A percentile compares a stretch with the other conserved stretches of the same genome.
Evolutionary conservation across 345 rosid genomes (phyloP).

Genomic region (Populus alba): DNA sequence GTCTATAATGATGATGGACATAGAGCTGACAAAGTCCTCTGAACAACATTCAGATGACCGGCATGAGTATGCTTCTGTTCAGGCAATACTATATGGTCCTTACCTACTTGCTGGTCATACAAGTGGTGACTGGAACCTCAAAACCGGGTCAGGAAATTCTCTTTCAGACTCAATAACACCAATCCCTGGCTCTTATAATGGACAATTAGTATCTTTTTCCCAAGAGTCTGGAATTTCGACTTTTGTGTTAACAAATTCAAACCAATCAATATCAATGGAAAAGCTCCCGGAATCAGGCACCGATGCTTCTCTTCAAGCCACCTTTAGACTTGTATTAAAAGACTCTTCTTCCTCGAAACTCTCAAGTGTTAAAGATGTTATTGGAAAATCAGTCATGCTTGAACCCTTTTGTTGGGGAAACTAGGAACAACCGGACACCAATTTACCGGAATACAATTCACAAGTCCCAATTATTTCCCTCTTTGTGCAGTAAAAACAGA

Average conservation of each 20-base stretch:
- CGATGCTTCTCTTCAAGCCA: constrained; percentile 51
- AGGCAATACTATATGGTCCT: constrained; percentile 87
- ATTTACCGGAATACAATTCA: too few relatives aligned
- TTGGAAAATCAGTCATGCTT: constrained; percentile 55
- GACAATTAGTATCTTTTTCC: constrained; percentile 55
- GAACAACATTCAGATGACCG: constrained; percentile 59
- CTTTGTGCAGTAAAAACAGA: too few relatives aligned
- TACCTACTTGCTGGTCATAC: constrained; percentile 74
- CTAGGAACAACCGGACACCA: too few relatives aligned
- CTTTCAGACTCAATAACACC: constrained; percentile 57
- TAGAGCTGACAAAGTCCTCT: background rate
- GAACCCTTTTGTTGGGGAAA: constrained; percentile 42
- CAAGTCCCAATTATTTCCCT: too few relatives aligned
- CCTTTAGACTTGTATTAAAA: constrained; percentile 56
- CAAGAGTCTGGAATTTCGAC: constrained; percentile 47
- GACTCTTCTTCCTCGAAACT: constrained; percentile 16
- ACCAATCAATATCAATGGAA: constrained; percentile 64
- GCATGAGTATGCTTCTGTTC: constrained; percentile 59
- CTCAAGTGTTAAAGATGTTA: constrained; percentile 24
- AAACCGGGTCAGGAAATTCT: constrained; percentile 37
- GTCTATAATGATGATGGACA: background rate
- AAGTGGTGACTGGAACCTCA: constrained; percentile 64
- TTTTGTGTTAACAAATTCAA: constrained; percentile 56
- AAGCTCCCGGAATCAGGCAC: constrained; percentile 53
- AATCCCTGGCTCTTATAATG: constrained; percentile 48